Evolutionary conservation across 2,329 filamentous ascomycete genomes (phyloP), one percentile per base, ranked within the genome.

Genomic region (Berkeleyomyces rouxiae): DNA sequence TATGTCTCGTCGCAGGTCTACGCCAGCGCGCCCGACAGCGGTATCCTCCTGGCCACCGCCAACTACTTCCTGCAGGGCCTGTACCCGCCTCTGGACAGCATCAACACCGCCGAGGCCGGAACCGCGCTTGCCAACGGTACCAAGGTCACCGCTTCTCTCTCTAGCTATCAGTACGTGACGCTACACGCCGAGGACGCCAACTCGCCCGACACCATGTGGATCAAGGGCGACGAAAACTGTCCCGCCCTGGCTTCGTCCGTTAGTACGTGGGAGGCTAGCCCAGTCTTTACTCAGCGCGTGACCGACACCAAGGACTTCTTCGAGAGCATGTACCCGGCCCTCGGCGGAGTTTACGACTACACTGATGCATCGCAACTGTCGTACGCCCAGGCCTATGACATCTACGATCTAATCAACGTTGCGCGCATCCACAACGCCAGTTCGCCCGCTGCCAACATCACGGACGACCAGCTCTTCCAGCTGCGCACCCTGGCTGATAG

Each of bases 371-470:
- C 69, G 55, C 68, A 72, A 65, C 69, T 73, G 68, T 71, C 69
- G 0, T 73, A 72, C 66, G 67, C 64, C 47, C 71, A 73, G 43
- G 72, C 72, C 23, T 73, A 72, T 64, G 68, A 71, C 59, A 71
- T 73, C 53, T 73, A 71, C n/a, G 71, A 73, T 46, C 68, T 73
- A 13, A 65, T 72, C 59, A 73, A 73, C 55, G 70, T 72, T 5
- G 72, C 72, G 0, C 70, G 69, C 53, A 72, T 73, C 49, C 71
- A 72, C 64, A 68, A 59, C 57, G 70, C 70, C 51, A 65, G 60
- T 31, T 70, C 70, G 0, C 71, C 71, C 0, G 65, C 67, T 0
- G 70, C 71, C 4, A 70, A 72, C 23, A 66, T 73, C 58, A 70
- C 70, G 1, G 67, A 70, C n/a, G 66, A 69, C 1, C 71, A 72